phyloP scores from a whole-genome alignment of 2,329 filamentous ascomycete genomes.

The Ascochyta koolunga region DNA sequence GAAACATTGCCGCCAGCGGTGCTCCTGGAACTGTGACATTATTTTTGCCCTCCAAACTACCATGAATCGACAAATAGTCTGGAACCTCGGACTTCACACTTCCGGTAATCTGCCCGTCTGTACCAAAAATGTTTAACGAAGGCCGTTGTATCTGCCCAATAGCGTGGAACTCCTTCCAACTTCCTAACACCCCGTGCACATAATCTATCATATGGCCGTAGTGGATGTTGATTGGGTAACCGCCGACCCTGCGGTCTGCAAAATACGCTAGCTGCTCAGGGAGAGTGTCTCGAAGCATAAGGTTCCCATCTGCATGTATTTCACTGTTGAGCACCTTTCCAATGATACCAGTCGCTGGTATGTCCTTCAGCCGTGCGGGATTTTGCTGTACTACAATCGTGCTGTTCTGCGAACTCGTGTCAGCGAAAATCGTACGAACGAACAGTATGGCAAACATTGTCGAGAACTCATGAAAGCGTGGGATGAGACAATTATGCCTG shows the following conservation, averaged over 20 bases:
- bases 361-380: constrained; percentile 44
- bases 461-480: not conserved
- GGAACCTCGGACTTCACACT: constrained; percentile 50
- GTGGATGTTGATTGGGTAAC: constrained; percentile 26
- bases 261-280: constrained; percentile 24
- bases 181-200: constrained; percentile 27
- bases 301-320: constrained; percentile 15
- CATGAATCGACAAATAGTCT: constrained; percentile 53
- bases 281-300: constrained; percentile 17
- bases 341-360: constrained; percentile 49
- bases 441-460: constrained; percentile 6
- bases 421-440: not conserved
- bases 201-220: constrained; percentile 29
- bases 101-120: constrained; percentile 3
- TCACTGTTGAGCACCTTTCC: constrained; percentile 48
- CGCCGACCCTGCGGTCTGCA: constrained; percentile 22
- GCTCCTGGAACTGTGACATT: constrained; percentile 16
- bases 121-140: constrained; percentile 10
- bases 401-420: constrained; percentile 3
- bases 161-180: constrained; percentile 18
- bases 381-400: constrained; percentile 2
- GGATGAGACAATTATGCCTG: not conserved
- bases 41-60: constrained; percentile 20
- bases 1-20: constrained; percentile 17
- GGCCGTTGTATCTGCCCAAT: constrained; percentile 28